Conservation (phyloP, 2,329 filamentous ascomycete species). For the Claviceps digitariae region DNA sequence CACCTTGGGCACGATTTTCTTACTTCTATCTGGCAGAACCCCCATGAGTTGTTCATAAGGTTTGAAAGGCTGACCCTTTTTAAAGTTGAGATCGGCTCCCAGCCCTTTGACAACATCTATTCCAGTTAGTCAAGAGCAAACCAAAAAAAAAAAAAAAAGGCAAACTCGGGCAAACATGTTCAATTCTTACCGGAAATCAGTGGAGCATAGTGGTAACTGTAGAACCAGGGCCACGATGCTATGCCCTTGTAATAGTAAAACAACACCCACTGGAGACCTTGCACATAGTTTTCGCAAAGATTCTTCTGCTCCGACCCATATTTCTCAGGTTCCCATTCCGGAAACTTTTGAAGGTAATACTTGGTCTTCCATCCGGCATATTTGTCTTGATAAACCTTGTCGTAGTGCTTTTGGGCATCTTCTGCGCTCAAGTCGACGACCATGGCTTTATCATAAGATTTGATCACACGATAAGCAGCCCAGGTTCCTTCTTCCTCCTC, state of each 20-base stretch:
- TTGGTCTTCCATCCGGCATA: slow-evolving; percentile 89
- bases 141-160: background rate
- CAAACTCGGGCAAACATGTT: background rate
- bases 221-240: slow-evolving; percentile 98
- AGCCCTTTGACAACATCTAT: slow-evolving; percentile 79
- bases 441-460: slow-evolving; percentile 80
- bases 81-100: slow-evolving; percentile 78
- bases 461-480: slow-evolving; percentile 74
- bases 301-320: slow-evolving; percentile 62
- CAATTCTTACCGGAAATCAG: slow-evolving; percentile 64
- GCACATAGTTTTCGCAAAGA: slow-evolving; percentile 90
- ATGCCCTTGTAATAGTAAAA: slow-evolving; percentile 98
- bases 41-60: slow-evolving; percentile 98
- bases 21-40: slow-evolving; percentile 91
- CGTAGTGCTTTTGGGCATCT: slow-evolving; percentile 64
- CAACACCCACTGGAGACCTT: slow-evolving; percentile 94
- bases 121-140: slow-evolving; percentile 12
- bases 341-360: slow-evolving; percentile 82
- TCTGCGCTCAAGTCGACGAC: slow-evolving; percentile 68
- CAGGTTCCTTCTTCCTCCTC: slow-evolving; percentile 57
- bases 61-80: slow-evolving; percentile 84
- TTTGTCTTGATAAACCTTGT: slow-evolving; percentile 78
- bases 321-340: slow-evolving; percentile 69
- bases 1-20: slow-evolving; percentile 77
- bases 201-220: slow-evolving; percentile 89